Base-by-base conservation (phyloP, 108 stramenopile genomes). In the Nitzschia inconspicua region DNA sequence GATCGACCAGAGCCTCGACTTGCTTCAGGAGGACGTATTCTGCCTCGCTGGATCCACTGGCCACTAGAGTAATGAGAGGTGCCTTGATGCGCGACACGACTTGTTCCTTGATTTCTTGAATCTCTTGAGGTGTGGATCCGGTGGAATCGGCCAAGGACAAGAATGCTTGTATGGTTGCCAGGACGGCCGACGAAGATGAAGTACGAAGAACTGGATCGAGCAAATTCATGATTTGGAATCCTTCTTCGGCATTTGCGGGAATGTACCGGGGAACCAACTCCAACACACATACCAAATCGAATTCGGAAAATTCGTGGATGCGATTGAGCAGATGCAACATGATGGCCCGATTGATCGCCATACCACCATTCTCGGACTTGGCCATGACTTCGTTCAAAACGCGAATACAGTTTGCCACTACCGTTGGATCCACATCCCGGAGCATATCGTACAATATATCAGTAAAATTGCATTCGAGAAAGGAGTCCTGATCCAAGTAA, bases 201-300 rank as follows among this genome's bases (percentile, higher is more conserved):
- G 95, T 96, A 28, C 95, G 66, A 59, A 99, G 68, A 26, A 98
- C 95, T 7, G 96, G 96, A 79, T 99, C 99, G 24, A 99, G 76
- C 19, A 99, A 73, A 70, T 99, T 99, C 99, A 99, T 98, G 53
- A 99, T 97, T 51, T 90, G 89, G 72, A 89, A 99, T 4, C 83
- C 89, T 65, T 96, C 94, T 10, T 96, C 93, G 48, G 96, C 89
- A 65, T 85, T 82, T 34, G 89, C 91, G 6, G 95, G 95, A 41
- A 82, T 87, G 75, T 98, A 98, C 25, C 94, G 68, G 18, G 93
- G 93, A 18, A 98, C 94, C 29, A 98, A 69, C 34, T 97, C 93
- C 66, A 99, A 80, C 2, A 98, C 85, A 43, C 89, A 67, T 41
- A 95, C 78, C 30, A 97, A 76, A 41, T 97, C 97, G 82, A 98